A percentile compares a stretch with the other conserved stretches of the same genome.
Evolutionary conservation across 805 yeast species (phyloP).

Genomic region (Priceomyces melissophilus): DNA sequence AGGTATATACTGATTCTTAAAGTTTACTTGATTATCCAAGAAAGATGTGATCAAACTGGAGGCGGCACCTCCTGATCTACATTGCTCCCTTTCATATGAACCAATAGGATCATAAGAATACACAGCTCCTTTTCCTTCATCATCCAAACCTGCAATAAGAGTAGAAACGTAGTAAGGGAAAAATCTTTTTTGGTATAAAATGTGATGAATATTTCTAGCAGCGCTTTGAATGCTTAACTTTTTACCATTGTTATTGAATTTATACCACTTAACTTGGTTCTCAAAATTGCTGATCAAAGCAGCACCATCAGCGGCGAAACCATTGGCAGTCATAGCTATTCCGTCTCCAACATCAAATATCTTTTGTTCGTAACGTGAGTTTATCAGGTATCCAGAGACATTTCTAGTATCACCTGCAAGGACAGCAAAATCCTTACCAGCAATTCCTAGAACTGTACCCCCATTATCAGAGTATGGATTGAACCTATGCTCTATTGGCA

Average conservation of each 20-base stretch:
- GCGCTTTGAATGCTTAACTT: slow-evolving; percentile 65
- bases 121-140: slow-evolving; percentile 88
- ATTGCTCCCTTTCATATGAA: slow-evolving; percentile 93
- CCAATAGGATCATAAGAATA: slow-evolving; percentile 98
- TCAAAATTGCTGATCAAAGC: slow-evolving; percentile 76
- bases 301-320: slow-evolving; percentile 92
- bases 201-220: slow-evolving; percentile 87
- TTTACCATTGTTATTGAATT: slow-evolving; percentile 76
- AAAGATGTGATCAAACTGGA: slow-evolving; percentile 96
- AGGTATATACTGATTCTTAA: slow-evolving; percentile 89
- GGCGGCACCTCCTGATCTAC: slow-evolving; percentile 98
- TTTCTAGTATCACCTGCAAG: slow-evolving; percentile 98
- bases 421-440: slow-evolving; percentile 95
- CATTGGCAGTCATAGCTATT: slow-evolving; percentile 86
- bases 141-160: slow-evolving; percentile 89
- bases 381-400: slow-evolving; percentile 88
- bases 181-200: slow-evolving; percentile 87
- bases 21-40: slow-evolving; percentile 94
- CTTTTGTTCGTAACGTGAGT: slow-evolving; percentile 89
- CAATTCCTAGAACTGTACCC: slow-evolving; percentile 95
- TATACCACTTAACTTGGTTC: slow-evolving; percentile 82
- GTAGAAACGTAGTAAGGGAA: slow-evolving; percentile 98
- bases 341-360: slow-evolving; percentile 87
- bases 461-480: slow-evolving; percentile 95
- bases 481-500: slow-evolving; percentile 87